Evolutionary conservation across 768 basidiomycete genomes (phyloP).

Genomic region (Crucibulum laeve): DNA sequence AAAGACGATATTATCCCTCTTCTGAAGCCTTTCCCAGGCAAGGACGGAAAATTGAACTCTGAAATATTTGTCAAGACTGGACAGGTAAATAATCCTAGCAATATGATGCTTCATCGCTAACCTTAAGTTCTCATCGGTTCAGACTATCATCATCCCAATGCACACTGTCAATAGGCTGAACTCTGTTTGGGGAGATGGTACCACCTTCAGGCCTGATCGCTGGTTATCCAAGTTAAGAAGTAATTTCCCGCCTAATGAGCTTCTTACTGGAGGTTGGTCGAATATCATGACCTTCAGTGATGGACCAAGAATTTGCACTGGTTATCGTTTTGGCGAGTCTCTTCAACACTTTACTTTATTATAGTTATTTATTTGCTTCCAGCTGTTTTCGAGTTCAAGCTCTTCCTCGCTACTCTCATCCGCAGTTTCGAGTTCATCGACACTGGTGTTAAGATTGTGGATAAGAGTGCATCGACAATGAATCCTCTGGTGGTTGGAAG

Average conservation of each 20-base stretch:
- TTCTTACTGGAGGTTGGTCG: not conserved
- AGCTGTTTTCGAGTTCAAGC: not conserved
- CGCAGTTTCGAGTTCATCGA: not conserved
- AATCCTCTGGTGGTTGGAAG: not conserved
- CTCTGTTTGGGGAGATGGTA: not conserved
- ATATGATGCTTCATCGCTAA: not conserved
- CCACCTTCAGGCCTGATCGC: not conserved
- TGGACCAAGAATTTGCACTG: not conserved
- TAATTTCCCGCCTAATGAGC: not conserved
- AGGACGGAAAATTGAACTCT: not conserved
- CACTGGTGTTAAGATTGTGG: not conserved
- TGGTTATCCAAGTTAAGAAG: not conserved
- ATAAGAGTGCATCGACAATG: not conserved
- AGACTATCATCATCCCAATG: not conserved
- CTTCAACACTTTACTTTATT: not conserved
- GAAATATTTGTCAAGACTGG: not conserved
- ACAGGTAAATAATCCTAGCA: no score
- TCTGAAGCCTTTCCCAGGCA: not conserved
- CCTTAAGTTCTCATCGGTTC: not conserved
- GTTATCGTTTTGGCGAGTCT: not conserved
- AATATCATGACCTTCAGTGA: not conserved
- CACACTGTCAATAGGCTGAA: not conserved
- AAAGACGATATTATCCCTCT: constrained; percentile 36
- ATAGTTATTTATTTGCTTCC: not conserved
- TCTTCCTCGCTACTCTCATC: not conserved